These are phyloP conservation scores for Cladosporium velox DNA, from an alignment of 2,329 filamentous ascomycete genomes.

Conservation along the genomic window DNA sequence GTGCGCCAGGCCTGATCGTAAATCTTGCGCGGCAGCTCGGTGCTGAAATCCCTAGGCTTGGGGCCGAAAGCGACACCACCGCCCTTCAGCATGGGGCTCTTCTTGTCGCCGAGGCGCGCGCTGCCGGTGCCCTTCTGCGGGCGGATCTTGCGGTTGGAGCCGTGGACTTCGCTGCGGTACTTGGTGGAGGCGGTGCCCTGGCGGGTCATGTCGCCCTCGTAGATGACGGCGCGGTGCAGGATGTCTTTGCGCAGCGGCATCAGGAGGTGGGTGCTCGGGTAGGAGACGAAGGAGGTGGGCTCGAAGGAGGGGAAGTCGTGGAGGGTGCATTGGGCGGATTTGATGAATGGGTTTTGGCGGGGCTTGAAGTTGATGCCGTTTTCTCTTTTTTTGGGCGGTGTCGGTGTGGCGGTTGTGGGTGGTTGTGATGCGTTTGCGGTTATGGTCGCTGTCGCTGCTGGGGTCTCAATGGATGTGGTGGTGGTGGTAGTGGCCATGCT, in stretches of 20 bases:
- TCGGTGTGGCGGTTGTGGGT: neutral
- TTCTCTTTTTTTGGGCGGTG: neutral
- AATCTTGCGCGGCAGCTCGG: constrained; percentile 79
- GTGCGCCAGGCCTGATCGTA: constrained; percentile 97
- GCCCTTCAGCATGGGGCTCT: constrained; percentile 78
- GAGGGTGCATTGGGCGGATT: constrained; percentile 76
- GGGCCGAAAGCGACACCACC: constrained; percentile 92
- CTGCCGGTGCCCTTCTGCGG: constrained; percentile 83
- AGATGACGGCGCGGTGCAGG: constrained; percentile 87
- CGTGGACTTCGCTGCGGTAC: constrained; percentile 79
- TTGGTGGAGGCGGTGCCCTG: constrained; percentile 84
- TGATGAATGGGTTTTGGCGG: constrained; percentile 49
- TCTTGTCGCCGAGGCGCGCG: constrained; percentile 77
- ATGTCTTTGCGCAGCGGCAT: constrained; percentile 88
- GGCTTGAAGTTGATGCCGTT: constrained; percentile 33
- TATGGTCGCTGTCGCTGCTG: constrained; percentile 26
- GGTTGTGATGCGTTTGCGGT: constrained; percentile 37
- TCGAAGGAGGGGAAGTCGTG: constrained; percentile 90
- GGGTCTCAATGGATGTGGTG: constrained; percentile 29
- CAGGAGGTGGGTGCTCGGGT: constrained; percentile 78
- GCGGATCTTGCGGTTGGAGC: constrained; percentile 77
- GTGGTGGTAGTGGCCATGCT: constrained; percentile 60
- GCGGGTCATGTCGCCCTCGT: constrained; percentile 85
- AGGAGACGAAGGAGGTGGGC: constrained; percentile 74
- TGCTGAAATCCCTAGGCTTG: constrained; percentile 86